These are phyloP conservation scores for Thraustotheca clavata DNA, from an alignment of 352 stramenopile species.

Conservation along the genomic window DNA sequence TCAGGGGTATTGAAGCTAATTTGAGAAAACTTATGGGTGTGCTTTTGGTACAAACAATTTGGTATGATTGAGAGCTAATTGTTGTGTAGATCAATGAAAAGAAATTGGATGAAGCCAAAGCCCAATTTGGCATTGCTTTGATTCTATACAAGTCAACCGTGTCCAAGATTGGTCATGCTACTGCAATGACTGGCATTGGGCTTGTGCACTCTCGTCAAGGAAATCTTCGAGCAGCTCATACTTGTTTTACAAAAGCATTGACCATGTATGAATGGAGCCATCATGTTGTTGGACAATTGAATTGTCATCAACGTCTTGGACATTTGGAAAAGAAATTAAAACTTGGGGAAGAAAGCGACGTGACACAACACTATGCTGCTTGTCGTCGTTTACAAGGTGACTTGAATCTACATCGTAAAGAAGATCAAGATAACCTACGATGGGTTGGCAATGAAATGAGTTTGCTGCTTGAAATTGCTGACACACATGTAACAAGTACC, in stretches of 20 bases:
- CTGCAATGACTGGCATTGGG: slow-evolving; percentile 62
- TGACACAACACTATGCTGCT: slow-evolving; percentile 74
- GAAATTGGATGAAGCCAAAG: slow-evolving; percentile 76
- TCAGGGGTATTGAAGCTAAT: slow-evolving; percentile 56
- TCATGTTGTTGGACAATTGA: slow-evolving; percentile 62
- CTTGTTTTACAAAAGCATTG: slow-evolving; percentile 71
- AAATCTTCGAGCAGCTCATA: slow-evolving; percentile 60
- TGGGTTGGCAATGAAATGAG: slow-evolving; percentile 80
- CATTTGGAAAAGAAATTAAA: slow-evolving; percentile 82
- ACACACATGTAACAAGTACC: neutral
- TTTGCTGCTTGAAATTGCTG: slow-evolving; percentile 56
- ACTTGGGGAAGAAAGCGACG: slow-evolving; percentile 40
- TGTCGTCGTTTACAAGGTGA: slow-evolving; percentile 66
- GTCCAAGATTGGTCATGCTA: slow-evolving; percentile 67
- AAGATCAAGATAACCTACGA: slow-evolving; percentile 63
- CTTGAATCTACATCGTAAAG: slow-evolving; percentile 68
- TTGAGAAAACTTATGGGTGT: slow-evolving; percentile 72
- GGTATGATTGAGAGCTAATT: neutral
- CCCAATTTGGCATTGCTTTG: slow-evolving; percentile 62
- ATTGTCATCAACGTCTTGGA: slow-evolving; percentile 69
- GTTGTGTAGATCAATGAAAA: slow-evolving; percentile 45
- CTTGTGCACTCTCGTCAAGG: slow-evolving; percentile 77
- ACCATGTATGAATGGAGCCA: slow-evolving; percentile 81
- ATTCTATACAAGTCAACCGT: slow-evolving; percentile 67
- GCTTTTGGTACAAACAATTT: slow-evolving; percentile 28